Base-by-base conservation (phyloP, 148 eudicot species). In the Rhododendron simsii region DNA sequence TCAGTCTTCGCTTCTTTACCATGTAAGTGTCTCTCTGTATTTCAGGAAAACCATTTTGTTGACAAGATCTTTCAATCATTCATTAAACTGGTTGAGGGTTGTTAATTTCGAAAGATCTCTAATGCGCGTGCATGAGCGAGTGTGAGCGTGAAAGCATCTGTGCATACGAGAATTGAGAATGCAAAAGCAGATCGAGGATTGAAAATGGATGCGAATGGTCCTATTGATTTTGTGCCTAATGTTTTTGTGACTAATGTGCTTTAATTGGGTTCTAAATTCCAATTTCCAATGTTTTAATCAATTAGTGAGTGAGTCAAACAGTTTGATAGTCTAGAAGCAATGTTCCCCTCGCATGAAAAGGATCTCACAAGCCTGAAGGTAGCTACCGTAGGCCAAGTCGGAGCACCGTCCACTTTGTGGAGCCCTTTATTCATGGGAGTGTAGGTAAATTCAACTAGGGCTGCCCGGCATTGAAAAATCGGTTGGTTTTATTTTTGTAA, bases 91-190 rank as follows among this genome's bases (percentile, higher is more conserved):
- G 74, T 4, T 4, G 1, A 55, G 61, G 18, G 61, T 1, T 15
- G 6, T 18, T 55, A 7, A 55, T 55, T 55, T 16, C 1, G 7
- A 18, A 55, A 0, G 61, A 55, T 0, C 61, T 55, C 61, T 55
- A 55, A 21, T 21, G n/a, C 65, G n/a, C 0, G 21, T 3, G 63
- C 23, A 0, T 0, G 21, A 0, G 21, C 23, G 21, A 0, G 21
- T 23, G 2, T 18, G 7, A 0, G 63, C 23, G 7, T 20, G n/a
- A 18, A 18, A 59, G 65, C 65, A 20, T 18, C 6, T 15, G 20
- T 55, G 16, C 14, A 1, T 4, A 55, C 5, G 1, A 16, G 21
- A 21, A 15, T 55, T 14, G 3, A 51, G 3, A 51, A 51, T 3
- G 3, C 0, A 0, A 55, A 55, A 0, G 16, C 57, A 13, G 16